These are phyloP conservation scores for Hymenoscyphus infarciens DNA, from an alignment of 2,329 filamentous ascomycete genomes.

Conservation along the genomic window DNA sequence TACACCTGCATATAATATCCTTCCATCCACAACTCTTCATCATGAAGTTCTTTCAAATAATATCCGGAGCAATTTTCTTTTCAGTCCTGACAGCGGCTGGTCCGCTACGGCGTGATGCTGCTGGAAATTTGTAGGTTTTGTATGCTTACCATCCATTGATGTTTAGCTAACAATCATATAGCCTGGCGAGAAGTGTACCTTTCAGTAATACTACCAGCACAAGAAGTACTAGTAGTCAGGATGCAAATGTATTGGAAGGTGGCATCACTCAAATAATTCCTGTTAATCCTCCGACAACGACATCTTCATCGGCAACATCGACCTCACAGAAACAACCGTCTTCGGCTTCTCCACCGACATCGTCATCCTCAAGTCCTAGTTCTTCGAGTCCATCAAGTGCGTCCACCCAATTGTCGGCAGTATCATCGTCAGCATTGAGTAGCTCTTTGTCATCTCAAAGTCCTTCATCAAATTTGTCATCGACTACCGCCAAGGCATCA, in stretches of 20 bases:
- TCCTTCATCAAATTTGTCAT: not conserved
- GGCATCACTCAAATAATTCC: not conserved
- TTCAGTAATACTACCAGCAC: not conserved
- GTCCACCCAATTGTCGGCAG: not conserved
- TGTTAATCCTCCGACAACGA: not conserved
- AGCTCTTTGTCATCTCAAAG: constrained; percentile 1
- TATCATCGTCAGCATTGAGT: not conserved
- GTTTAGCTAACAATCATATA: constrained; percentile 8
- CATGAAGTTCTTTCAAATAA: constrained; percentile 22
- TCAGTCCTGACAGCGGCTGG: constrained; percentile 23
- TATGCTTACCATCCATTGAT: not conserved
- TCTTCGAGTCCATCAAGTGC: not conserved
- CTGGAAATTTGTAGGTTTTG: constrained; percentile 20
- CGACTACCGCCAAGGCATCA: not conserved
- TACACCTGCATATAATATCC: not conserved
- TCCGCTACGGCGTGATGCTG: constrained; percentile 21
- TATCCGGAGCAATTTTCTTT: constrained; percentile 17
- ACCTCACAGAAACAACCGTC: not conserved
- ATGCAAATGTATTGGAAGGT: constrained; percentile 1
- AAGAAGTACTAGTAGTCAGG: not conserved
- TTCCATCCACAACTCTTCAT: not conserved
- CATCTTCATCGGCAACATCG: not conserved
- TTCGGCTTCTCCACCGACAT: not conserved
- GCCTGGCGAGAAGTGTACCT: not conserved
- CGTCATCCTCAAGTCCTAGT: not conserved